Percentiles rank a stretch among this genome's conserved stretches.
Conservation (phyloP, 805 yeast species). For the Vanderwaltozyma tropicalis region DNA sequence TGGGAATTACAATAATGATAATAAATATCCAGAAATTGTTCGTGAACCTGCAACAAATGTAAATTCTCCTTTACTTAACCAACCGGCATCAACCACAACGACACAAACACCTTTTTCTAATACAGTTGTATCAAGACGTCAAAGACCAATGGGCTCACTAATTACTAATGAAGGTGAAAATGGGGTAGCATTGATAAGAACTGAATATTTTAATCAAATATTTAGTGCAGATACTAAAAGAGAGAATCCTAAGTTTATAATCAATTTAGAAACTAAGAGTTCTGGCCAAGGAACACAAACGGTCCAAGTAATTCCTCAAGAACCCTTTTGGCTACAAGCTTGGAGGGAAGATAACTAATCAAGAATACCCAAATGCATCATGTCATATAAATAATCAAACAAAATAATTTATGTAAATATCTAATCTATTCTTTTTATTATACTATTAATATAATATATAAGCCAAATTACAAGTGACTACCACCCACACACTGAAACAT, state of each 20-base stretch:
- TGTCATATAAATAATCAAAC: no score
- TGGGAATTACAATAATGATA: constrained; percentile 27
- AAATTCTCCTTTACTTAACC: no score
- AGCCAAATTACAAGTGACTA: no score
- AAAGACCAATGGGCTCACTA: constrained; percentile 50
- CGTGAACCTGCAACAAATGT: no score
- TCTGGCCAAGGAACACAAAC: neutral
- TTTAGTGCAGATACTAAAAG: neutral
- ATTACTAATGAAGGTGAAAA: constrained; percentile 44
- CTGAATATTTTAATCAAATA: constrained; percentile 30
- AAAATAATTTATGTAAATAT: no score
- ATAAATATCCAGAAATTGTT: no score
- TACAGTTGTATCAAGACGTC: constrained; percentile 19
- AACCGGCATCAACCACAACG: no score
- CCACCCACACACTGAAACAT: no score
- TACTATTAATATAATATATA: no score
- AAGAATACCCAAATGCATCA: neutral
- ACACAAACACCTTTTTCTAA: neutral
- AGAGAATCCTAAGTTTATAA: neutral
- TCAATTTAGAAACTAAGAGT: neutral
- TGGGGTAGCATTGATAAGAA: constrained; percentile 56
- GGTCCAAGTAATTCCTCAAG: constrained; percentile 12
- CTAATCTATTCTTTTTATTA: no score
- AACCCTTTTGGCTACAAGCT: constrained; percentile 20
- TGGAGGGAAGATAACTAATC: constrained; percentile 3